Base-by-base conservation (phyloP, 805 yeast species). In the Yamadazyma paraphyllophila region DNA sequence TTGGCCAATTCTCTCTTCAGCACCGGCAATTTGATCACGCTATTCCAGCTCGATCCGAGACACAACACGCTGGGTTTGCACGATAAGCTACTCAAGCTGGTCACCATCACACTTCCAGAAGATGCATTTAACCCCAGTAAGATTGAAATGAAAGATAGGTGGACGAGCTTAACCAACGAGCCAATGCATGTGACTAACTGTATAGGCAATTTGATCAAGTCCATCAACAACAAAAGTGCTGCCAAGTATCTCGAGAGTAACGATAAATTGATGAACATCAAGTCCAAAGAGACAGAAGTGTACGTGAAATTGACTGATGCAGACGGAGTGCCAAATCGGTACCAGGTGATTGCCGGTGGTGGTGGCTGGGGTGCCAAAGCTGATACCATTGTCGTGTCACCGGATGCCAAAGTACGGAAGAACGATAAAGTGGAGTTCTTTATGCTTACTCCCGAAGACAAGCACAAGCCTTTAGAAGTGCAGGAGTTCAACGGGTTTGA, bases 341-440 rank as follows among this genome's bases (percentile, higher is more conserved):
- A 66, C 58, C 76, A 78, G 55, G 81, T 84, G 15, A 70, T 81
- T 30, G 90, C 88, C 4, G 90, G 90, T 3, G 90, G 90, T 2
- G 85, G 88, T 2, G 82, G 83, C 2, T 84, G 89, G 89, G 87
- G 88, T 1, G 78, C 82, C 25, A 77, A 83, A 45, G 81, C 85
- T 2, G 78, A 78, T 29, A 77, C 81, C 58, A 67, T 84, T n/a
- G 90, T 81, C 1, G 58, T 84, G 10, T 84, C 84, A 25, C 83
- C 88, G 1, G 74, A 74, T 2, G 83, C 83, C 1, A 56, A 65
- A 16, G 54, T 75, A 5, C 44, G 44, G 2, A 62, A 56, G n/a
- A 83, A 83, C n/a, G 75, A 73, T 51, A 55, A 58, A 32, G 62
- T 80, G 34, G 67, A 72, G 49, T 79, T 80, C 54, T 70, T 49